Evolutionary conservation across 75 land plant species (phyloP).

Genomic region (Adiantum capillusveneris): DNA sequence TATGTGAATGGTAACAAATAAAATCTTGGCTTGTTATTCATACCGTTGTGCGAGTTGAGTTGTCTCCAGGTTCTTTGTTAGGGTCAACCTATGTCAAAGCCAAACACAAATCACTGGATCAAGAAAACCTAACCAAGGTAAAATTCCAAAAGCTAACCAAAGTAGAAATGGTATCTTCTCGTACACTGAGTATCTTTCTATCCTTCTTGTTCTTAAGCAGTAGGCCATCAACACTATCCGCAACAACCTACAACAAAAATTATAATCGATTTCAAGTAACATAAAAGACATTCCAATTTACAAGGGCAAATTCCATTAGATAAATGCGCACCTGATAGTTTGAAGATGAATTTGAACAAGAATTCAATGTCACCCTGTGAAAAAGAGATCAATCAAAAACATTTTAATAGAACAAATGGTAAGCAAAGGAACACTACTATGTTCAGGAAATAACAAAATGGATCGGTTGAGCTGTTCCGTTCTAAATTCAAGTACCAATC

Average conservation of each 20-base stretch:
- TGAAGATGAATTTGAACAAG: slow-evolving; percentile 9
- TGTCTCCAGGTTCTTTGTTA: slow-evolving; percentile 14
- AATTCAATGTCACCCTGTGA: slow-evolving; percentile 8
- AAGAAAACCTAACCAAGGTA: background rate
- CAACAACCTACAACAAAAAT: slow-evolving; percentile 19
- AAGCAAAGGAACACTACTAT: too few relatives aligned
- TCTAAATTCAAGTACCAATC: too few relatives aligned
- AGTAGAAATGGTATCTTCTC: too few relatives aligned
- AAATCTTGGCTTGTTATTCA: too few relatives aligned
- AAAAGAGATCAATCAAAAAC: background rate
- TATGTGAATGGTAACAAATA: too few relatives aligned
- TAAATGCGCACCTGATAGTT: slow-evolving; percentile 15
- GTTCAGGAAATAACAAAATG: too few relatives aligned
- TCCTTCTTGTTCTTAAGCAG: slow-evolving; percentile 24
- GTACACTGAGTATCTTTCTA: slow-evolving; percentile 27
- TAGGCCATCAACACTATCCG: slow-evolving; percentile 23
- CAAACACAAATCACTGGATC: background rate
- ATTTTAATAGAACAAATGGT: too few relatives aligned
- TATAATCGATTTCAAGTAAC: too few relatives aligned
- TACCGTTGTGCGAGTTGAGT: slow-evolving; percentile 26
- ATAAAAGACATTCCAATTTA: too few relatives aligned
- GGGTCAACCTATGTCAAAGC: slow-evolving; percentile 4
- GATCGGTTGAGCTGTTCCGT: too few relatives aligned
- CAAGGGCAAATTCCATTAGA: too few relatives aligned
- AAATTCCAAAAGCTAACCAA: too few relatives aligned